Base-by-base conservation (phyloP, 768 basidiomycete species). In the Suillus subaureus region DNA sequence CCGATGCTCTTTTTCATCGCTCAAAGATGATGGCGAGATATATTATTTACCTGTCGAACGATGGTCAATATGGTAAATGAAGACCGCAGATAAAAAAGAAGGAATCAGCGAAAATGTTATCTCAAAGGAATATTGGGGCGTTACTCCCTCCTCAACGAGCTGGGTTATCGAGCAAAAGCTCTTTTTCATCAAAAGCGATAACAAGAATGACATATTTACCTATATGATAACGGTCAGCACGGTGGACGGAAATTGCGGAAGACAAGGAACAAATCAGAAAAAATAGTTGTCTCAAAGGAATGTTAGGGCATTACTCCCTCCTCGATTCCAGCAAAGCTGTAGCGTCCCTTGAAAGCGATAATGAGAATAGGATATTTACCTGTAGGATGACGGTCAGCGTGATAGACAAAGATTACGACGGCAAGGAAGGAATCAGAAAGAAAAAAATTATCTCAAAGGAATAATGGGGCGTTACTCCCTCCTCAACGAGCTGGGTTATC, bases 401-500 rank as follows among this genome's bases (percentile, higher is more conserved):
- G 15, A 28, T 49, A 49, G 62, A 64, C 4, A 28, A 45, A 26
- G 16, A 55, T 31, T 52, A 61, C 61, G 31, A 33, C 6, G 61
- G 62, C 15, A 42, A 62, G 15, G 66, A 54, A 51, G 57, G 64
- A 69, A 68, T 86, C 84, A 86, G 84, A 79, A 70, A 69, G n/a
- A n/a, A 71, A 71, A 71, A 73, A 70, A 64, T 85, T 62, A 85
- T 92, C 84, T 93, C 92, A 90, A 77, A 74, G 87, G 84, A 78
- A 83, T 82, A 68, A 71, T 82, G 89, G 89, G 89, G 91, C 90
- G 91, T 93, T 91, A 92, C 90, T 92, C 91, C 92, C 88, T 80
- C 87, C 89, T 95, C 93, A 83, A 92, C 83, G 94, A 95, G 94
- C 93, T 95, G 93, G 90, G 93, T 94, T 94, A 86, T 72, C 86